Percentiles rank a stretch among this genome's conserved stretches.
These are phyloP conservation scores for Magnaporthales sp. DNA, from an alignment of 2,329 filamentous ascomycete genomes.

Conservation along the genomic window DNA sequence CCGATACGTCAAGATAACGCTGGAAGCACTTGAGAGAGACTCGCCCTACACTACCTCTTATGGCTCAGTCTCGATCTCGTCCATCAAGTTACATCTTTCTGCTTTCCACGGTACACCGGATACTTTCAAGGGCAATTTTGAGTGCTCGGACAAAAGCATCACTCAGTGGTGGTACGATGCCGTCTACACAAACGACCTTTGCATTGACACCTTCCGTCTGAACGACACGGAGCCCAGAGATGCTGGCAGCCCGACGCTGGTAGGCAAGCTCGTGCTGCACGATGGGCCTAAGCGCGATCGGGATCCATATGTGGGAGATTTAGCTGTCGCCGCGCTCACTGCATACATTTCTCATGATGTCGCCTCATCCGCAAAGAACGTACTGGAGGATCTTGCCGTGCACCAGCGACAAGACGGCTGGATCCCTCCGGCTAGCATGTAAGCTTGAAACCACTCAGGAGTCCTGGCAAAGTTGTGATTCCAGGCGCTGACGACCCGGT, in stretches of 20 bases:
- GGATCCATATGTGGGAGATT: conserved; percentile 43
- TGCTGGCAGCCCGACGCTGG: conserved; percentile 31
- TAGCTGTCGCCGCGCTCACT: conserved; percentile 39
- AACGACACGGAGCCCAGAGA: conserved; percentile 40
- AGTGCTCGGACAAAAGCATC: conserved; percentile 38
- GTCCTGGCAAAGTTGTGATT: neutral
- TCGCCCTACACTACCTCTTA: conserved; percentile 31
- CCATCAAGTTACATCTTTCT: conserved; percentile 31
- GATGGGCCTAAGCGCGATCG: conserved; percentile 44
- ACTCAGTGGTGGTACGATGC: conserved; percentile 46
- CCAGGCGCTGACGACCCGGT: neutral
- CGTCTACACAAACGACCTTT: conserved; percentile 42
- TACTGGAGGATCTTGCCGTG: conserved; percentile 37
- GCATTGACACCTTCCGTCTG: conserved; percentile 33
- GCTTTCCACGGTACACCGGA: conserved; percentile 37
- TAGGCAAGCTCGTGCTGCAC: conserved; percentile 36
- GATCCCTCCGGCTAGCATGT: conserved; percentile 46
- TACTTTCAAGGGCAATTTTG: conserved; percentile 41
- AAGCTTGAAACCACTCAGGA: conserved; percentile 11
- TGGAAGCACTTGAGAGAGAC: conserved; percentile 34
- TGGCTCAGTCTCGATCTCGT: conserved; percentile 33
- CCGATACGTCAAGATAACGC: conserved; percentile 38
- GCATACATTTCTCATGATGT: conserved; percentile 37
- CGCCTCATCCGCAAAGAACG: conserved; percentile 30
- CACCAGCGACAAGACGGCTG: conserved; percentile 42